phyloP scores from a whole-genome alignment of 1,139 yeast species.

The Magnusiomyces fungicola region DNA sequence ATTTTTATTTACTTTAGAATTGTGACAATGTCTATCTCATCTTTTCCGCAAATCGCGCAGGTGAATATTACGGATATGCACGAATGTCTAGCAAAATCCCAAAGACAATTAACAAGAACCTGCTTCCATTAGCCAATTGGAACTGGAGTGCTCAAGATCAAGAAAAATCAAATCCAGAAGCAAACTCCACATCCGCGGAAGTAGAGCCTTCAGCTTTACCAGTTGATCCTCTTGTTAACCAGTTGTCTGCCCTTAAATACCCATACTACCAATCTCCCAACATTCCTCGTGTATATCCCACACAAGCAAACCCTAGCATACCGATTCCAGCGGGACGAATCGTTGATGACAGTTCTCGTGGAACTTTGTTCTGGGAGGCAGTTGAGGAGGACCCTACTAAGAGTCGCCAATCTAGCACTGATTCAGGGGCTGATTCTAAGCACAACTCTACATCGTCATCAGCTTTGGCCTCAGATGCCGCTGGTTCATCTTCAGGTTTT shows the following conservation, averaged over 20 bases:
- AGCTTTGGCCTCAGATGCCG: too few species aligned
- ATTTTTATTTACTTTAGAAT: too few species aligned
- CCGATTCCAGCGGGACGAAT: conserved; percentile 35
- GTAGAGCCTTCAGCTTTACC: conserved; percentile 1
- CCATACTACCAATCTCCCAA: background rate
- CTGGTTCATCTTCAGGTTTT: too few species aligned
- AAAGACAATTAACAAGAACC: conserved; percentile 7
- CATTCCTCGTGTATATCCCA: conserved; percentile 19
- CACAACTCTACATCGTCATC: too few species aligned
- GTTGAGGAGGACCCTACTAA: too few species aligned
- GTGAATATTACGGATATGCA: conserved; percentile 38
- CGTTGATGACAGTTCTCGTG: conserved; percentile 36
- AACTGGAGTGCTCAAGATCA: conserved; percentile 3
- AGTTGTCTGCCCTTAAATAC: conserved; percentile 4
- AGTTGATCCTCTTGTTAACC: too few species aligned
- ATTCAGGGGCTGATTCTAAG: too few species aligned
- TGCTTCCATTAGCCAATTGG: conserved; percentile 1
- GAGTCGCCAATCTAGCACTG: too few species aligned
- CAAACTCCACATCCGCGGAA: background rate
- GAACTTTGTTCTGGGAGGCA: conserved; percentile 37
- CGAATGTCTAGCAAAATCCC: conserved; percentile 29
- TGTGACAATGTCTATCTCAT: conserved; percentile 34
- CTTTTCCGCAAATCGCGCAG: conserved; percentile 36
- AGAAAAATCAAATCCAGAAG: background rate
- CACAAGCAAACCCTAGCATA: conserved; percentile 20